Percentiles rank a stretch among this genome's conserved stretches.
These are phyloP conservation scores for Lasiodiplodia theobromae DNA, from an alignment of 2,329 filamentous ascomycete genomes.

Conservation along the genomic window DNA sequence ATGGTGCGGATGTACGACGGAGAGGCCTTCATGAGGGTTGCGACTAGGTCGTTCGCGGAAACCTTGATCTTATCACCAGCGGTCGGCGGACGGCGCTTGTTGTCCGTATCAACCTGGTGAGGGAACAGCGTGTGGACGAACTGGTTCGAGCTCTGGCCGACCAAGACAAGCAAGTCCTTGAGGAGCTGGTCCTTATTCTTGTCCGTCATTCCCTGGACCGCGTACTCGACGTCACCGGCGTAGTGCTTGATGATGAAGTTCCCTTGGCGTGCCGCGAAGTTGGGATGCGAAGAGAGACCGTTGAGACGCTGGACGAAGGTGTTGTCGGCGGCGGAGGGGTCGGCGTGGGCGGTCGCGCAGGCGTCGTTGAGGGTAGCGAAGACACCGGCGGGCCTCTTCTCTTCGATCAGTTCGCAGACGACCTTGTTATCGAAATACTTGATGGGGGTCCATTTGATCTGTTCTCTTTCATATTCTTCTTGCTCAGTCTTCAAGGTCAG, in stretches of 20 bases:
- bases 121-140: slow-evolving; percentile 93
- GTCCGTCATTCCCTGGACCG: slow-evolving; percentile 95
- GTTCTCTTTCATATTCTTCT: slow-evolving; percentile 93
- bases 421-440: slow-evolving; percentile 99
- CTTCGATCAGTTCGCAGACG: slow-evolving; percentile 95
- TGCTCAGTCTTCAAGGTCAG: slow-evolving; percentile 95
- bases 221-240: slow-evolving; percentile 94
- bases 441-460: slow-evolving; percentile 99
- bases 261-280: slow-evolving; percentile 89
- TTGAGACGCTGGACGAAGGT: slow-evolving; percentile 95
- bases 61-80: slow-evolving; percentile 95
- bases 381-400: slow-evolving; percentile 85
- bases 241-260: slow-evolving; percentile 99
- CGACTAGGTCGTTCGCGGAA: slow-evolving; percentile 92
- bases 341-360: slow-evolving; percentile 96
- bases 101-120: slow-evolving; percentile 91
- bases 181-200: slow-evolving; percentile 99
- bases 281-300: slow-evolving; percentile 83
- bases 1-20: slow-evolving; percentile 99
- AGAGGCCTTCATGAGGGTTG: slow-evolving; percentile 95
- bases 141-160: slow-evolving; percentile 80
- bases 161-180: slow-evolving; percentile 89
- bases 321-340: slow-evolving; percentile 90
- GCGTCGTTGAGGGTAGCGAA: slow-evolving; percentile 98
- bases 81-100: slow-evolving; percentile 90